Base-by-base conservation (phyloP, 345 rosid species). In the Eucalyptus pauciflora region DNA sequence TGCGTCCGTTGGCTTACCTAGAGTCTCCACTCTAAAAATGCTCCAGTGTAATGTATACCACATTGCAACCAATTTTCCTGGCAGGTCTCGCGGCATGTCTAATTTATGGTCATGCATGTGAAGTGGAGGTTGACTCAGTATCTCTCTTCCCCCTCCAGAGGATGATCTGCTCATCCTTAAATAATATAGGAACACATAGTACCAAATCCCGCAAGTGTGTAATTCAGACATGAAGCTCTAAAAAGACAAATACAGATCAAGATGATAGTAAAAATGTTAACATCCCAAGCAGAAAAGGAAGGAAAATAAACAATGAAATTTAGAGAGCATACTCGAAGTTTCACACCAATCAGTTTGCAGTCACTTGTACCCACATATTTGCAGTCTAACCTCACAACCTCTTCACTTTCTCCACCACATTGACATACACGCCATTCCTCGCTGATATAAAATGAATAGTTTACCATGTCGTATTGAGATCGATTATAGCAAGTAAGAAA, bases 351-450 rank as follows among this genome's bases (percentile, higher is more conserved):
- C 94, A 91, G 93, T 93, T 97, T 97, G 95, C 98, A 96, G 91
- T 96, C 98, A 90, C 96, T 94, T 88, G 92, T 91, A 17, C 99
- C 98, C 41, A 93, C 97, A 93, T 95, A 94, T 29, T 93, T 92
- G 93, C 99, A 97, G 87, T 97, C 96, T 45, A 96, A 93, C 88
- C 96, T 95, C 93, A 95, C 95, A 60, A 95, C 94, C 88, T 96
- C 96, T 91, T 95, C 88, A 96, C 96, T 90, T 91, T 95, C 87
- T 90, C 98, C 93, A 94, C 97, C 5, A 96, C 98, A 86, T 95
- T 94, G 89, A 94, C 96, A 88, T 96, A 96, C 87, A 96, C 98
- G 49, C 99, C 99, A 91, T 96, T 97, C 93, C 99, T 95, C 50
- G 96, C 98, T 97, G 92, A 88, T 88, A 85, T 91, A 48, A 86